Evolutionary conservation across 2,329 filamentous ascomycete genomes (phyloP), one percentile per base, ranked within the genome.

Genomic region (Beauveria sp.): DNA sequence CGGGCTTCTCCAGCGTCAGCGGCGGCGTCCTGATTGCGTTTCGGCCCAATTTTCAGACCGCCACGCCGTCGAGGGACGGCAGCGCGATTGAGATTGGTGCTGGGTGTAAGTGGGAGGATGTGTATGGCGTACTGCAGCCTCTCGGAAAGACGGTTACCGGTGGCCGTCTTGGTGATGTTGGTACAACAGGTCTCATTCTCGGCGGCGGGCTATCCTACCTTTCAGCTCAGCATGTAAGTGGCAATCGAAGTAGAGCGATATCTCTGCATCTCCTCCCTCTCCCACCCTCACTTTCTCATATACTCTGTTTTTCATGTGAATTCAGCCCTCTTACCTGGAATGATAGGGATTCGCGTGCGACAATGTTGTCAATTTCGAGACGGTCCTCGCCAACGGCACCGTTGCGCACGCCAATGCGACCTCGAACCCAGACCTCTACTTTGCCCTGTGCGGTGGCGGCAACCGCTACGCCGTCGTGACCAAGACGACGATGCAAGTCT

Each of bases 381-480:
- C 80, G 41, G 78, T 81, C 4, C 72, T 79, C 2, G 73, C 75
- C 3, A 67, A 72, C 55, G 78, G 78, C 7, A 61, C 62, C 1
- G 71, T 80, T 30, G 67, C 77, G 24, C 73, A 74, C 20, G 77
- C 74, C 18, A 77, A 73, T 46, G 64, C 62, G 1, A 61, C 63
- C 0, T 58, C 69, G 2, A 70, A 80, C 60, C 37, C 68, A 0
- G 77, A 80, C 58, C 70, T 81, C 0, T 80, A 68, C 65, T 73
- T 69, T 55, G 78, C 77, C 1, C 69, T 80, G 2, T 75, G 76
- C 54, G 80, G 78, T n/a, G 78, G 78, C 20, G 72, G 73, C 22
- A 76, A 73, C 66, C 81, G 81, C 64, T 78, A 79, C 55, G 79
- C 77, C 51, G 69, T 76, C 61, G 72, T 73, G 3, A 69, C 73